Evolutionary conservation across 805 yeast species (phyloP).

Genomic region (Candida oleophila): DNA sequence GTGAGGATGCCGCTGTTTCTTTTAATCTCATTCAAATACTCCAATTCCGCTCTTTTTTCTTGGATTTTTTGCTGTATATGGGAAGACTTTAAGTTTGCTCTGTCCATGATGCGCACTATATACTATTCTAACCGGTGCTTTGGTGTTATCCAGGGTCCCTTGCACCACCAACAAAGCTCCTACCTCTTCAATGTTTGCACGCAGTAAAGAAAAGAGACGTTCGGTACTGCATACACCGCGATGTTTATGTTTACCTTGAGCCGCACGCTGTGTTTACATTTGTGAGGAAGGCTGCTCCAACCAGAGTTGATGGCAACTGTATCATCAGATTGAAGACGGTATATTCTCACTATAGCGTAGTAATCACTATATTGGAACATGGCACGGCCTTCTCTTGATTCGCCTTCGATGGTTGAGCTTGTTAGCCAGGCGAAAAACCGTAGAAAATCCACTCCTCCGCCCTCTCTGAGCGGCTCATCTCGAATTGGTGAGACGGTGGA

Average conservation of each 20-base stretch:
- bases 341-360: too few species aligned
- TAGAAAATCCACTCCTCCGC: constrained; percentile 3
- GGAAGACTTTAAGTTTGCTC: neutral
- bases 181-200: too few species aligned
- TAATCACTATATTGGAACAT: constrained; percentile 3
- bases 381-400: constrained; percentile 19
- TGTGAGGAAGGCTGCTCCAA: too few species aligned
- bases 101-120: constrained; percentile 2
- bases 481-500: neutral
- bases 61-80: constrained; percentile 28
- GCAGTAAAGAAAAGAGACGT: too few species aligned
- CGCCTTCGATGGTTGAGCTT: constrained; percentile 14
- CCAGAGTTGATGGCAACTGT: too few species aligned
- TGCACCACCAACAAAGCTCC: too few species aligned
- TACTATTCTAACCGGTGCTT: too few species aligned
- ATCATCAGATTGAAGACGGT: too few species aligned
- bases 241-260: neutral
- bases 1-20: constrained; percentile 46
- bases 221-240: too few species aligned
- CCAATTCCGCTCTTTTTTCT: constrained; percentile 53
- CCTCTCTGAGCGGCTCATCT: neutral
- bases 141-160: too few species aligned
- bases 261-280: constrained; percentile 1
- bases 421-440: constrained; percentile 9
- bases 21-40: constrained; percentile 46